Evolutionary conservation across 2,329 filamentous ascomycete genomes (phyloP), one percentile per base, ranked within the genome.

Genomic region (Sclerotiophoma versabilis): DNA sequence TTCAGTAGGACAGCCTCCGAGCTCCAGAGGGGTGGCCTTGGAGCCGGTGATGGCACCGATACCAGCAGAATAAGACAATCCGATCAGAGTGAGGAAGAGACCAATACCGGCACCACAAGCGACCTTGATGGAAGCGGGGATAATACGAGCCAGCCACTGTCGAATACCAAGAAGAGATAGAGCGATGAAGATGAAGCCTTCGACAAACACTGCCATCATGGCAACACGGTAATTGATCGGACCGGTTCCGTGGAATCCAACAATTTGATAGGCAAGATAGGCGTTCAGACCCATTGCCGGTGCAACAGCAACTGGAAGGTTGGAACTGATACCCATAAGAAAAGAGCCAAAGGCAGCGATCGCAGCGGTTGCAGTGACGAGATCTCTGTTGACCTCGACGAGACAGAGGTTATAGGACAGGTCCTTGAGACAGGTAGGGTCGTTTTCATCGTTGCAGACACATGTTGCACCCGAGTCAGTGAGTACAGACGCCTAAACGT

Each of bases 91-190:
- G 43, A 93, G 81, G 74, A 93, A 96, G 3, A 96, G 80, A n/a
- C 92, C 92, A 58, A 96, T 96, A 55, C 92, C 92, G 46, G 91
- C 90, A 57, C 90, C 90, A n/a, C 89, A 93, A n/a, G 91, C 91
- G 47, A 95, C 85, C 76, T 96, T 96, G 77, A 96, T 93, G 41
- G 88, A 92, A 20, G 85, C 84, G 1, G 92, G 92, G 57, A 96
- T 92, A 29, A 65, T 68, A 29, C 68, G 64, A 37, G 67, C 67
- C 27, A 90, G 81, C 88, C 88, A 90, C 69, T 90, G 87, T 4
- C 88, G 84, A 80, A 90, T 84, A 10, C 87, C 87, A 1, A 87
- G 85, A 9, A 90, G 76, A 2, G 92, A 91, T 25, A 96, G 82
- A 2, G 79, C 89, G 46, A 95, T 84, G 77, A 96, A 96, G 55